Evolutionary conservation across 2,329 filamentous ascomycete genomes (phyloP).

Genomic region (Pseudogymnoascus sp.): DNA sequence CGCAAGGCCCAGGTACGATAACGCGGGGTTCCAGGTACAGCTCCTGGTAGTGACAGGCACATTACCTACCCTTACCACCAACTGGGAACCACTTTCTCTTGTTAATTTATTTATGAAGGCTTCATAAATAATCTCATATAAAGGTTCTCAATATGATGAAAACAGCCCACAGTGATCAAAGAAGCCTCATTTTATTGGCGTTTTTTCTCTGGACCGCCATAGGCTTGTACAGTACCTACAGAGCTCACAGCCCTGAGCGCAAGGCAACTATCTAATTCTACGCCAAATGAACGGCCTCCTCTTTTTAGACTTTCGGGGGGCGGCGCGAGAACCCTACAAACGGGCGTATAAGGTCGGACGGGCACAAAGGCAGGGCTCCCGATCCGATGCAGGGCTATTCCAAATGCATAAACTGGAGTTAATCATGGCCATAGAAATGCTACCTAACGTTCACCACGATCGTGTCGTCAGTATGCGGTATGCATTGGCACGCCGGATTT

Average conservation of each 20-base stretch:
- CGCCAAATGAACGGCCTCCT: background rate
- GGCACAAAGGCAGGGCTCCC: background rate
- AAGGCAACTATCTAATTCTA: background rate
- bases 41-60: background rate
- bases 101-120: background rate
- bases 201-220: background rate
- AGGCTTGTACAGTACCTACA: background rate
- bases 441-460: background rate
- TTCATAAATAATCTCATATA: background rate
- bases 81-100: background rate
- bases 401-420: slow-evolving; percentile 2
- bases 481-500: background rate
- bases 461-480: background rate
- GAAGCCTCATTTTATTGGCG: background rate
- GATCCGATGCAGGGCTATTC: background rate
- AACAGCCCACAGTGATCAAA: background rate
- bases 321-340: slow-evolving; percentile 6
- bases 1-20: background rate
- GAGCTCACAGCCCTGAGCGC: background rate
- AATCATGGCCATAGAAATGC: background rate
- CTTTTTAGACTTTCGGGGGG: slow-evolving; percentile 4
- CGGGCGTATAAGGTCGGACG: background rate
- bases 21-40: background rate
- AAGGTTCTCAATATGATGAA: background rate
- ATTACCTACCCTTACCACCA: too few relatives aligned